These are phyloP conservation scores for Ophiostoma novo-ulmi DNA, from an alignment of 2,329 filamentous ascomycete genomes.

Conservation along the genomic window DNA sequence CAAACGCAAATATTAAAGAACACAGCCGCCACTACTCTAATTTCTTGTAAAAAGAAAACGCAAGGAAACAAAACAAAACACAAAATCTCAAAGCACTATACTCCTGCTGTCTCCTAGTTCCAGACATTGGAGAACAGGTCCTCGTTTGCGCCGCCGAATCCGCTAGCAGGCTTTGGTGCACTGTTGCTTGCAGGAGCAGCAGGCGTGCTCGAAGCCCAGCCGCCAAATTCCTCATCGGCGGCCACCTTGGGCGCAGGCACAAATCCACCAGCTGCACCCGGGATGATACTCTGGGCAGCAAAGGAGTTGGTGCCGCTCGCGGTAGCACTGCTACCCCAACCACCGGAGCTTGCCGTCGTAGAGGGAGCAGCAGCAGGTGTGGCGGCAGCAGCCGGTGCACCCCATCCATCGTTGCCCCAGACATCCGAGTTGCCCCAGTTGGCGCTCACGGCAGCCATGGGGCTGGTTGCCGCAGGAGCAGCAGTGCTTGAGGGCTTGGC, in stretches of 20 bases:
- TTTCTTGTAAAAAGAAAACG: background rate
- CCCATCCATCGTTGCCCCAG: constrained; percentile 87
- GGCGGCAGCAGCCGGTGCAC: constrained; percentile 31
- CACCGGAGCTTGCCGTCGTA: constrained; percentile 40
- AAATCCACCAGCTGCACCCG: constrained; percentile 61
- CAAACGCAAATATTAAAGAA: background rate
- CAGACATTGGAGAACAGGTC: constrained; percentile 96
- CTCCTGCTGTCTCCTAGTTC: constrained; percentile 50
- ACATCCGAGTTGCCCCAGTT: constrained; percentile 57
- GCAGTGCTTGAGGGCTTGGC: constrained; percentile 40
- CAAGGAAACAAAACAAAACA: background rate
- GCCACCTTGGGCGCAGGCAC: constrained; percentile 63
- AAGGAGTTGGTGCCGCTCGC: constrained; percentile 40
- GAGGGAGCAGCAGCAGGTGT: constrained; percentile 36
- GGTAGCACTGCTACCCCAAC: constrained; percentile 45
- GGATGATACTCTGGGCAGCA: constrained; percentile 56
- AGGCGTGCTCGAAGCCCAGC: constrained; percentile 71
- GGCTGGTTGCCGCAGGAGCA: constrained; percentile 37
- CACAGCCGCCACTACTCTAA: constrained; percentile 5
- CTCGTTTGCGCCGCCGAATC: constrained; percentile 64
- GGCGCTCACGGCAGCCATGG: constrained; percentile 37
- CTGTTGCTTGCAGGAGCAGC: constrained; percentile 35
- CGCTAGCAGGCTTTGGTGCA: constrained; percentile 48
- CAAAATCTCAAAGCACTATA: background rate
- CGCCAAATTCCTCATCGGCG: constrained; percentile 92